Evolutionary conservation across 1,284 basidiomycete species (phyloP).

Genomic region (Sanguinoderma infundibulare): DNA sequence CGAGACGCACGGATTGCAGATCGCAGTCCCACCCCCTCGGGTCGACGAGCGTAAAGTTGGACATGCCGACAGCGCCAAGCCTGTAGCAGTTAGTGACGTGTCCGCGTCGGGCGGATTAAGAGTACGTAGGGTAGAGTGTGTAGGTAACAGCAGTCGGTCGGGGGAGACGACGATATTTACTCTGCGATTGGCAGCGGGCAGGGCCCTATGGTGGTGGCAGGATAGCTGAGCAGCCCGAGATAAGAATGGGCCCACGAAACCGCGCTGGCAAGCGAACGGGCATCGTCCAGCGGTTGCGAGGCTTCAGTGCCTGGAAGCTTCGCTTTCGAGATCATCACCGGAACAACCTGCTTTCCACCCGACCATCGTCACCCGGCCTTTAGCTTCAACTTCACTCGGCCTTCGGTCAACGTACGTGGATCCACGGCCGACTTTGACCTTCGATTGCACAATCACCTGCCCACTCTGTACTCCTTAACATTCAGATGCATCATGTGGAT

Average conservation of each 20-base stretch:
- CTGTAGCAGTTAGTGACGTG: conserved; percentile 12
- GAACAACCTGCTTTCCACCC: conserved; percentile 3
- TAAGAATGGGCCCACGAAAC: neutral
- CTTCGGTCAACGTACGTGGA: too few relatives aligned
- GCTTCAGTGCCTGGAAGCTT: conserved; percentile 1
- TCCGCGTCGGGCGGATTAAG: neutral
- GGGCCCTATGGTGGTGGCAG: neutral
- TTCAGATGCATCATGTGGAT: too few relatives aligned
- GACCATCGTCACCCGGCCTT: neutral
- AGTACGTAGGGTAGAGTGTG: too few relatives aligned
- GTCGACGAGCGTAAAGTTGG: conserved; percentile 75
- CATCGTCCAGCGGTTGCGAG: conserved; percentile 3
- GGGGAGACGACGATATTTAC: neutral
- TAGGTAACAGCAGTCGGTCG: neutral
- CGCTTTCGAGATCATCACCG: conserved; percentile 10
- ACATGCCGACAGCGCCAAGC: conserved; percentile 44
- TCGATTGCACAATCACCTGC: too few relatives aligned
- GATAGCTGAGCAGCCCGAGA: neutral
- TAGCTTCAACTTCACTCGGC: too few relatives aligned
- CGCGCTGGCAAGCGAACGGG: neutral
- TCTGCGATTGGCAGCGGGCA: neutral
- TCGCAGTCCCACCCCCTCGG: conserved; percentile 84
- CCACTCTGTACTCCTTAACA: too few relatives aligned
- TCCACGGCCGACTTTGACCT: too few relatives aligned
- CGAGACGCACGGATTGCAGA: conserved; percentile 70